These are phyloP conservation scores for Cicer arietinum DNA, from an alignment of 306 rosid genomes.

Conservation along the genomic window DNA sequence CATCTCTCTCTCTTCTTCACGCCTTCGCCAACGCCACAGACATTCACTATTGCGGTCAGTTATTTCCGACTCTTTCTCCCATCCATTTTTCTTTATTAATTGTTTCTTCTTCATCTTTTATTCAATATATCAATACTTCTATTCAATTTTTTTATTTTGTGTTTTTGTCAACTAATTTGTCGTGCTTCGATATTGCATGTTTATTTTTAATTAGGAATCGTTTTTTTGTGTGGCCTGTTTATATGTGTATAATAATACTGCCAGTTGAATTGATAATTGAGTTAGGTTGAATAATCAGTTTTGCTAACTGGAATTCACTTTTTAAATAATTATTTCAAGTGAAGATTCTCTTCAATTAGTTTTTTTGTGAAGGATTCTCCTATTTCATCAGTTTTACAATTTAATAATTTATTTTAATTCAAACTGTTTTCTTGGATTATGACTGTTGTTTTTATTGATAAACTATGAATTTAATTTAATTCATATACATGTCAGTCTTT, in stretches of 20 bases:
- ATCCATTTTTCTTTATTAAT: not conserved
- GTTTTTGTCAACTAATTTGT: conserved; percentile 7
- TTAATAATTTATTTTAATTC: not conserved
- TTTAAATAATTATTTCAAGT: not conserved
- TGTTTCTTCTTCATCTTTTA: not conserved
- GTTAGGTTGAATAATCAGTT: conserved; percentile 24
- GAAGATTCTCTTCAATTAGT: not conserved
- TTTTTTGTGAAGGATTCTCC: conserved; percentile 16
- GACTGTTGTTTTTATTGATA: not conserved
- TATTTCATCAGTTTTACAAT: not conserved
- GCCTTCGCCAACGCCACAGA: conserved; percentile 55
- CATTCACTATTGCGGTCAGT: conserved; percentile 44
- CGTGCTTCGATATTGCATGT: not conserved
- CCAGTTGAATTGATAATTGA: conserved; percentile 4
- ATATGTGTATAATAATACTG: not conserved
- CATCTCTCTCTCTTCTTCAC: conserved; percentile 47
- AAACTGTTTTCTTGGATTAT: conserved; percentile 5
- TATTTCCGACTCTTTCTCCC: not conserved
- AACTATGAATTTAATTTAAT: not conserved
- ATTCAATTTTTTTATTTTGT: not conserved
- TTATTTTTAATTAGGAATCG: conserved; percentile 5
- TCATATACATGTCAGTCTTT: too few relatives aligned
- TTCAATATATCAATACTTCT: not conserved
- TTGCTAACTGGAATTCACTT: conserved; percentile 1
- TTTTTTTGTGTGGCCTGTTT: not conserved